phyloP scores from a whole-genome alignment of 352 stramenopile species.

The Aphanomyces cochlioides region DNA sequence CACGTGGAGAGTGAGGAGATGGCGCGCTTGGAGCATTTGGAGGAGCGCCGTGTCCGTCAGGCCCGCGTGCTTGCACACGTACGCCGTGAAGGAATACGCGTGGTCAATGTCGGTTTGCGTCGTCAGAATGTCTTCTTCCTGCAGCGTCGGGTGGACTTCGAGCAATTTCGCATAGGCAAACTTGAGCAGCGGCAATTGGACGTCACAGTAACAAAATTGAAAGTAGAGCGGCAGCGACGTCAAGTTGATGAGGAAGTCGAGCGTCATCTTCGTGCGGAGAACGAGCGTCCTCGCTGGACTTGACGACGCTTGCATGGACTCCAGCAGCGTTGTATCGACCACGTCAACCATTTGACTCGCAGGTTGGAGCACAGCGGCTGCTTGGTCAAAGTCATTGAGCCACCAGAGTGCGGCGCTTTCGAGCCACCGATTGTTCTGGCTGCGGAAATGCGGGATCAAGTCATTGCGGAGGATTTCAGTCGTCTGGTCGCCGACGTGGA shows the following conservation, averaged over 20 bases:
- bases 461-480: conserved; percentile 62
- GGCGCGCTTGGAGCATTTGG: conserved; percentile 80
- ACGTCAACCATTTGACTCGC: conserved; percentile 65
- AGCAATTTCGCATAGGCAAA: conserved; percentile 31
- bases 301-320: conserved; percentile 2
- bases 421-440: conserved; percentile 61
- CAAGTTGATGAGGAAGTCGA: conserved; percentile 77
- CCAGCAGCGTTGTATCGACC: not conserved
- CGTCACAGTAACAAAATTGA: conserved; percentile 70
- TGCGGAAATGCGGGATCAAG: conserved; percentile 60
- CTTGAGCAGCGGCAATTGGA: conserved; percentile 54
- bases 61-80: conserved; percentile 79
- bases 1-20: conserved; percentile 69
- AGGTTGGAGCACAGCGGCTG: conserved; percentile 58
- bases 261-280: conserved; percentile 45
- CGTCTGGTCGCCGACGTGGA: conserved; percentile 46
- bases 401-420: conserved; percentile 79
- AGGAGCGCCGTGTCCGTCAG: conserved; percentile 79
- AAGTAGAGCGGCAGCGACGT: conserved; percentile 84
- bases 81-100: conserved; percentile 73
- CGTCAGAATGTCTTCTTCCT: conserved; percentile 37
- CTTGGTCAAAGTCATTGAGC: conserved; percentile 83
- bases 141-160: not conserved
- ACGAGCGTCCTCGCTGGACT: conserved; percentile 27
- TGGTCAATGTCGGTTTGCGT: conserved; percentile 78